These are phyloP conservation scores for Carallia pectinifolia DNA, from an alignment of 345 rosid genomes.

Conservation along the genomic window DNA sequence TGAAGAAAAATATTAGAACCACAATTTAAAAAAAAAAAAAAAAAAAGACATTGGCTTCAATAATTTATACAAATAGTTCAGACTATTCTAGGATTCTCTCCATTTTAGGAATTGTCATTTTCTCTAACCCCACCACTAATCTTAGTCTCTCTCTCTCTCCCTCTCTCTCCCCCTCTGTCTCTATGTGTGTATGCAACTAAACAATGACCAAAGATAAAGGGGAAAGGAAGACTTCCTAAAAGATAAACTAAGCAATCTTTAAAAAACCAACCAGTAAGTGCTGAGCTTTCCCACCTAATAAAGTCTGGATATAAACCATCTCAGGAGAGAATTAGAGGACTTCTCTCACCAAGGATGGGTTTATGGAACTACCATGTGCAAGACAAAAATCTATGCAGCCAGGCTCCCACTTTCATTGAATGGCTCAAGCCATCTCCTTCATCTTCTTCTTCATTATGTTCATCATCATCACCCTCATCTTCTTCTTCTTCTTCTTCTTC, in stretches of 20 bases:
- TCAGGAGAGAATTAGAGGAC: slow-evolving; percentile 15
- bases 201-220: slow-evolving; percentile 31
- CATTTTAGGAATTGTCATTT: slow-evolving; percentile 33
- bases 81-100: slow-evolving; percentile 66
- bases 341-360: slow-evolving; percentile 40
- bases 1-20: no score
- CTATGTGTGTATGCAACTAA: slow-evolving; percentile 7
- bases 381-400: slow-evolving; percentile 29
- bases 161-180: not conserved
- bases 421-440: slow-evolving; percentile 68
- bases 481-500: slow-evolving; percentile 33
- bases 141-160: slow-evolving; percentile 17
- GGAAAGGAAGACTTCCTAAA: slow-evolving; percentile 30
- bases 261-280: slow-evolving; percentile 39
- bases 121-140: slow-evolving; percentile 72
- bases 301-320: slow-evolving; percentile 40
- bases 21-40: no score
- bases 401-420: slow-evolving; percentile 67
- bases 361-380: slow-evolving; percentile 45
- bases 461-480: slow-evolving; percentile 27
- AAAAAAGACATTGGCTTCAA: not conserved
- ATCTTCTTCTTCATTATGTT: slow-evolving; percentile 12
- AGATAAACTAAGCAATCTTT: slow-evolving; percentile 50
- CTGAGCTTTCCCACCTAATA: slow-evolving; percentile 42
- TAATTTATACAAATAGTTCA: slow-evolving; percentile 1